phyloP scores from a whole-genome alignment of 2,329 filamentous ascomycete genomes.

The Apiospora phragmitis region DNA sequence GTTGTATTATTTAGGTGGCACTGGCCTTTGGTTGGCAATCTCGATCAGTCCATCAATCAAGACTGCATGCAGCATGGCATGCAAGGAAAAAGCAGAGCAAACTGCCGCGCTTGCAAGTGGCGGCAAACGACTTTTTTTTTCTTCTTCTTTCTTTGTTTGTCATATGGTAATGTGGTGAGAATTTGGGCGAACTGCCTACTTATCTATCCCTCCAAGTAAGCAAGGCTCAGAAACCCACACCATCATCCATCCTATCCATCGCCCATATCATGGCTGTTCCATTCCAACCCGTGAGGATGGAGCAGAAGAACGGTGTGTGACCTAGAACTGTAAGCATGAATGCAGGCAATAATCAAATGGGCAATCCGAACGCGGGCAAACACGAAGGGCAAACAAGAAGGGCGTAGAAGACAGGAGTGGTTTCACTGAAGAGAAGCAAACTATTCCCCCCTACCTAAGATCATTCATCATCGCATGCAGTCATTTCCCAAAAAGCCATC shows the following conservation, averaged over 20 bases:
- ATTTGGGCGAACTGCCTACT: not conserved
- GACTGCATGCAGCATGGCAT: not conserved
- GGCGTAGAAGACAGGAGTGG: not conserved
- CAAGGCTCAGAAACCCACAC: not conserved
- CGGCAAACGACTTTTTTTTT: not conserved
- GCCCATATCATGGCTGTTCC: not conserved
- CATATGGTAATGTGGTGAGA: not conserved
- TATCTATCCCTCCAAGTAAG: not conserved
- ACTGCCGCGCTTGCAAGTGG: not conserved
- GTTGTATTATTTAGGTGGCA: not conserved
- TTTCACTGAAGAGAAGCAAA: not conserved
- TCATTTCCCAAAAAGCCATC: not conserved
- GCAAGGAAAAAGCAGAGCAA: not conserved
- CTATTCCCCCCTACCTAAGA: not conserved
- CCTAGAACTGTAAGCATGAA: not conserved
- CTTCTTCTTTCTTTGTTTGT: not conserved
- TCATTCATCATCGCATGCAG: not conserved
- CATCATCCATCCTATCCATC: not conserved
- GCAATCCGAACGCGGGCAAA: not conserved
- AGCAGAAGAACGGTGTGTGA: not conserved
- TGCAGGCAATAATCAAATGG: not conserved
- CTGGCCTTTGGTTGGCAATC: not conserved
- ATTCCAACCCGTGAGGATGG: not conserved
- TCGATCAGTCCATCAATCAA: not conserved
- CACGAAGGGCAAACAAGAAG: not conserved